These are phyloP conservation scores for Neonectria ditissima DNA, from an alignment of 2,329 filamentous ascomycete genomes.

Conservation along the genomic window DNA sequence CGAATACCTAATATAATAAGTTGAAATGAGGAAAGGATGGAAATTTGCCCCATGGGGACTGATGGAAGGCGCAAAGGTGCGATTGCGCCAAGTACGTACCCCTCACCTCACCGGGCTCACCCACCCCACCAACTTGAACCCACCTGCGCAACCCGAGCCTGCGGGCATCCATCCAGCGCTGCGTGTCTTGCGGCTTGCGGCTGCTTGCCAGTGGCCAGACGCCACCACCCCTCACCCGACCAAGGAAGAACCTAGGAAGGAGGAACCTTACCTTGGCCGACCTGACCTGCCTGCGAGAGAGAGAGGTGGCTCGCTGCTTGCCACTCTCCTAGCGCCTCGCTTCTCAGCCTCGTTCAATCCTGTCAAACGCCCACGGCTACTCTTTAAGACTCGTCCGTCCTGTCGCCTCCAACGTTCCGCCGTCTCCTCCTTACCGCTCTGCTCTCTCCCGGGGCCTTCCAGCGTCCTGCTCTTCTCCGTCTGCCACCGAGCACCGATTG, in stretches of 20 bases:
- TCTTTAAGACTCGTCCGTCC: not conserved
- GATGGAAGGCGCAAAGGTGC: too few species aligned
- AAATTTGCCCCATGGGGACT: too few species aligned
- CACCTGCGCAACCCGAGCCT: not conserved
- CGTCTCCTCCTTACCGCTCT: not conserved
- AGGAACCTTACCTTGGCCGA: not conserved
- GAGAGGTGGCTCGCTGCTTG: not conserved
- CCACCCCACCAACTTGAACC: not conserved
- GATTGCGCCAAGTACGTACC: conserved; percentile 2
- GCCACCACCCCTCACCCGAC: not conserved
- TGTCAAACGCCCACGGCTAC: conserved; percentile 1
- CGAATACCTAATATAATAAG: too few species aligned
- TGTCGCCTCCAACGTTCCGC: not conserved
- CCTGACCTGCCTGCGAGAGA: not conserved
- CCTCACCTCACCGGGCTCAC: not conserved
- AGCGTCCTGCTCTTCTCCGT: not conserved
- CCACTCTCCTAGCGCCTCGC: conserved; percentile 10
- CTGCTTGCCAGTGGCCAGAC: not conserved
- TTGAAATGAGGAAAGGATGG: not conserved
- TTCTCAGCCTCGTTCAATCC: conserved; percentile 12
- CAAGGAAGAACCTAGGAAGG: not conserved
- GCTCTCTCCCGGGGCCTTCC: not conserved
- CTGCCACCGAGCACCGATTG: not conserved
- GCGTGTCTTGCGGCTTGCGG: too few species aligned
- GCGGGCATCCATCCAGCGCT: not conserved